phyloP scores from a whole-genome alignment of 192 early-diverging fungal species.

The Coemansia sp. region DNA sequence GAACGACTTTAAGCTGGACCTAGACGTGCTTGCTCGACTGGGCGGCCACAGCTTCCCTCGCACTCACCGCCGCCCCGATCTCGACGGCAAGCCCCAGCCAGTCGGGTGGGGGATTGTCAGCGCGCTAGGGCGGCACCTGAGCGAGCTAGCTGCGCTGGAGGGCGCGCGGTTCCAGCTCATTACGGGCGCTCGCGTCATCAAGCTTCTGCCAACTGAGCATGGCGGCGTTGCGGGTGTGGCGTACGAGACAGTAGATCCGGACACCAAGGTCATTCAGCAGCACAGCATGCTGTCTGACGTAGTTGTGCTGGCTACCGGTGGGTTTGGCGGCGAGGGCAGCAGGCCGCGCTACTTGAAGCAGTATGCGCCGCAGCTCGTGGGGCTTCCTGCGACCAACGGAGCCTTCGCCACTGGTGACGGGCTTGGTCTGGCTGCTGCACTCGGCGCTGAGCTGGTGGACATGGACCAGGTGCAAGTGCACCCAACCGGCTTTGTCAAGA shows the following conservation, averaged over 20 bases:
- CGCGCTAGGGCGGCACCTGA: conserved; percentile 81
- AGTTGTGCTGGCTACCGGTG: conserved; percentile 93
- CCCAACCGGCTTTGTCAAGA: conserved; percentile 94
- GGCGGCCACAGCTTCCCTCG: conserved; percentile 94
- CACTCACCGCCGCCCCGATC: conserved; percentile 76
- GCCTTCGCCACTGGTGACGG: conserved; percentile 96
- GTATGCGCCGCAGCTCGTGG: conserved; percentile 76
- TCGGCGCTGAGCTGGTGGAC: conserved; percentile 87
- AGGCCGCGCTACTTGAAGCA: conserved; percentile 75
- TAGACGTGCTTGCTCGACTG: conserved; percentile 85
- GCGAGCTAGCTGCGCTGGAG: conserved; percentile 63
- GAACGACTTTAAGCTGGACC: conserved; percentile 85
- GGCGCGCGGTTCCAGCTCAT: conserved; percentile 73
- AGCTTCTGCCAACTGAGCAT: conserved; percentile 67
- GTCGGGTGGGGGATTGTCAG: conserved; percentile 97
- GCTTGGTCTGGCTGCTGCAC: conserved; percentile 80
- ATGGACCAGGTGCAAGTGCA: conserved; percentile 98
- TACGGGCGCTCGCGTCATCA: conserved; percentile 82
- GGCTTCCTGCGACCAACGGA: conserved; percentile 90
- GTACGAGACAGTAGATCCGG: conserved; percentile 61
- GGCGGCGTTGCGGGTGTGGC: conserved; percentile 81
- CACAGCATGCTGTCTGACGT: conserved; percentile 59
- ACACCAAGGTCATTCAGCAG: conserved; percentile 63
- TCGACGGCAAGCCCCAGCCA: conserved; percentile 70
- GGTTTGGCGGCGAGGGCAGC: conserved; percentile 92